Percentiles rank a stretch among this genome's conserved stretches.
These are phyloP conservation scores for Paulownia fortunei DNA, from an alignment of 257 asterid genomes.

Conservation along the genomic window DNA sequence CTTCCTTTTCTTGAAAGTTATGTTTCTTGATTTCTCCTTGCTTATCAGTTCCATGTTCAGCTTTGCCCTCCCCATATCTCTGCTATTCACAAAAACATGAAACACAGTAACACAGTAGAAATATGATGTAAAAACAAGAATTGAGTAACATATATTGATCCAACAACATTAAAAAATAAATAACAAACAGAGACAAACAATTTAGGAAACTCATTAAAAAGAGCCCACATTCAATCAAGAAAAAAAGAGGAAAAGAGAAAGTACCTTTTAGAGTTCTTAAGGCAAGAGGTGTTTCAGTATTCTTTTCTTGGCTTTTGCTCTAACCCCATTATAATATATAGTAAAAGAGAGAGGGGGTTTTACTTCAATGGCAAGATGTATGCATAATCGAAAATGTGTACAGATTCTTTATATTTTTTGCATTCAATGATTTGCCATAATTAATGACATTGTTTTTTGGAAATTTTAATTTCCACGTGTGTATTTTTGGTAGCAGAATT, in stretches of 20 bases:
- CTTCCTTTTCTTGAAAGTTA: constrained; percentile 72
- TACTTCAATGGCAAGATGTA: background rate
- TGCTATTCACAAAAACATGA: background rate
- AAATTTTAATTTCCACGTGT: background rate
- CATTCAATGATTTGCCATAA: constrained; percentile 3
- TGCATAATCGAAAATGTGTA: background rate
- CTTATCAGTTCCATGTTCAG: constrained; percentile 64
- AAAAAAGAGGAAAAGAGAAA: background rate
- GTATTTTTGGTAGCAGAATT: background rate
- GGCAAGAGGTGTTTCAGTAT: background rate
- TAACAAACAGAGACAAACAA: background rate
- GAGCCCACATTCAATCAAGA: background rate
- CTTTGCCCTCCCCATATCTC: constrained; percentile 70
- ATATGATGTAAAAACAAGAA: no score
- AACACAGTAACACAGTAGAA: background rate
- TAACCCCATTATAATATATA: background rate
- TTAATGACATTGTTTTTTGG: background rate
- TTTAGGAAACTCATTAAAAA: background rate
- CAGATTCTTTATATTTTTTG: background rate
- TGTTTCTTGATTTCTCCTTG: constrained; percentile 56
- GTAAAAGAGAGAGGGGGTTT: background rate
- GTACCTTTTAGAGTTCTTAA: background rate
- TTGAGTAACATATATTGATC: no score
- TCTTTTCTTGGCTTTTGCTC: background rate
- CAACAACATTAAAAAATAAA: no score